phyloP scores from a whole-genome alignment of 2,329 filamentous ascomycete genomes.

The Didymella glomerata region DNA sequence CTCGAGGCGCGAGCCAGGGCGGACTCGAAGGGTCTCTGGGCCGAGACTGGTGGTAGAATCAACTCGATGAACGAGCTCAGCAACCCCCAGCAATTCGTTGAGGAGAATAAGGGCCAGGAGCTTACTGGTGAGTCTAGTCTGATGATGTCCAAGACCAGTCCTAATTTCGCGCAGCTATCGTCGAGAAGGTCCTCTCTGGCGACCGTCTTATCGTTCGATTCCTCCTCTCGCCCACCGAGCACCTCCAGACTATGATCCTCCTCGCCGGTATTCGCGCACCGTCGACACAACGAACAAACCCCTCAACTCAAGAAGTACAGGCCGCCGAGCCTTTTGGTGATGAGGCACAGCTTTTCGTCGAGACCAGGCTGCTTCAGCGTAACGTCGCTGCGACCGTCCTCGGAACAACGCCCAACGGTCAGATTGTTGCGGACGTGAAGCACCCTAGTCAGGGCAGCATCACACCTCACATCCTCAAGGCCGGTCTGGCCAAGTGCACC shows the following conservation, averaged over 20 bases:
- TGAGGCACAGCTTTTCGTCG: conserved; percentile 87
- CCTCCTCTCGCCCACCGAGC: conserved; percentile 80
- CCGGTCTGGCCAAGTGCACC: conserved; percentile 89
- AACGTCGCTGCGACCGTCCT: conserved; percentile 83
- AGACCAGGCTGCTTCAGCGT: conserved; percentile 84
- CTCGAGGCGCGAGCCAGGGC: conserved; percentile 80
- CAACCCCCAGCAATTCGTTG: conserved; percentile 77
- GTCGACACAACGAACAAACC: conserved; percentile 83
- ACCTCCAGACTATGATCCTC: conserved; percentile 87
- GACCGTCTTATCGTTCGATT: conserved; percentile 89
- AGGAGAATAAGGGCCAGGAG: conserved; percentile 83
- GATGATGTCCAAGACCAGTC: background rate
- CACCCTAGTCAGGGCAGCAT: conserved; percentile 89
- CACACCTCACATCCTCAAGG: conserved; percentile 86
- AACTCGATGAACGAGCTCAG: conserved; percentile 83
- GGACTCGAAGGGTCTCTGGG: conserved; percentile 84
- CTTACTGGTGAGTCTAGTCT: conserved; percentile 67
- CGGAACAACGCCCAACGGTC: conserved; percentile 86
- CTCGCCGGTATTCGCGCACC: conserved; percentile 89
- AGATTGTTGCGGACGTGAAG: conserved; percentile 85
- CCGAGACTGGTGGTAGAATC: conserved; percentile 69
- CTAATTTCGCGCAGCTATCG: conserved; percentile 60
- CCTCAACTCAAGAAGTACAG: conserved; percentile 79
- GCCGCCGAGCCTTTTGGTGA: conserved; percentile 89
- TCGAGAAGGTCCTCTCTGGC: conserved; percentile 90